Conservation (phyloP, 257 asterid genomes). For the Verbena officinalis region DNA sequence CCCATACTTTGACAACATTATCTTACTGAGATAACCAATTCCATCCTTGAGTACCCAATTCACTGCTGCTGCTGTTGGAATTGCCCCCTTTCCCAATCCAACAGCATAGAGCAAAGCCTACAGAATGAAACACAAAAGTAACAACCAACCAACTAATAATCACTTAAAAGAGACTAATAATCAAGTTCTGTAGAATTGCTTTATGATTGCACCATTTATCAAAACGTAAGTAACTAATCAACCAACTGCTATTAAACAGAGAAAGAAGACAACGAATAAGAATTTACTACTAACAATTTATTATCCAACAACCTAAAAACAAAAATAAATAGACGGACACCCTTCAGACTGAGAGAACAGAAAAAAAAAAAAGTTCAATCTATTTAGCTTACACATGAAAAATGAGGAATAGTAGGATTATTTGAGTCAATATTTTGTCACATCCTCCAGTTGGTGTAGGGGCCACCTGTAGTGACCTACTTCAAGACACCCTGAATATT, state of each 20-base stretch:
- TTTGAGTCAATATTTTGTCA: too few relatives aligned
- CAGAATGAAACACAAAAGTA: conserved; percentile 16
- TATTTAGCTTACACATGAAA: too few relatives aligned
- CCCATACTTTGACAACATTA: conserved; percentile 84
- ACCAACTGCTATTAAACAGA: not conserved
- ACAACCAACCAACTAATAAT: conserved; percentile 5
- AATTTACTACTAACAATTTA: conserved; percentile 49
- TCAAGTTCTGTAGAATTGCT: not conserved
- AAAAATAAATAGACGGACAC: too few relatives aligned
- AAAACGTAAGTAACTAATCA: not conserved
- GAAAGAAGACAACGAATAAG: not conserved
- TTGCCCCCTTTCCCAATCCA: conserved; percentile 97
- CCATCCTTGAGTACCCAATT: conserved; percentile 99
- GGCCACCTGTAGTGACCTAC: too few relatives aligned
- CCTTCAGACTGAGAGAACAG: too few relatives aligned
- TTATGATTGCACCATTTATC: not conserved
- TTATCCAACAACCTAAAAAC: too few relatives aligned
- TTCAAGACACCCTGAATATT: too few relatives aligned
- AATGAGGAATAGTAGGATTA: too few relatives aligned
- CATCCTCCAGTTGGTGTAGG: too few relatives aligned
- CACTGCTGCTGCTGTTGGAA: conserved; percentile 97
- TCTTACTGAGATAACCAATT: conserved; percentile 92
- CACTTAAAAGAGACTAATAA: conserved; percentile 12
- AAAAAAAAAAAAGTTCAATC: too few relatives aligned
- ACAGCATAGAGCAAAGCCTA: conserved; percentile 96